A percentile compares a stretch with the other conserved stretches of the same genome.
These are phyloP conservation scores for Senecio squalidus DNA, from an alignment of 140 eudicot genomes.

Conservation along the genomic window DNA sequence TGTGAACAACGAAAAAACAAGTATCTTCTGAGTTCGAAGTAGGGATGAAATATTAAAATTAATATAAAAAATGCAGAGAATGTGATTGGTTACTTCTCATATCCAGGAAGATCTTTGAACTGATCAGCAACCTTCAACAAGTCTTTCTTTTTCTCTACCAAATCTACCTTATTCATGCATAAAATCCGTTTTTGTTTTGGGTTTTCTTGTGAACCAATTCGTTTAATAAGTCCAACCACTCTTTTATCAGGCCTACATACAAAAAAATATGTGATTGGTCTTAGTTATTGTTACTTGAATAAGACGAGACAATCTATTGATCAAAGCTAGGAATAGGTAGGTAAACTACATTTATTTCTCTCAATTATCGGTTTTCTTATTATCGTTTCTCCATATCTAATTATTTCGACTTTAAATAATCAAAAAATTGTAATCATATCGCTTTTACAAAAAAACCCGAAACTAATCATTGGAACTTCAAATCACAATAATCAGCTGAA, in stretches of 20 bases:
- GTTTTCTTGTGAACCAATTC: conserved; percentile 66
- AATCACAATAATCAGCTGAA: background rate
- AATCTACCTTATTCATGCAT: conserved; percentile 89
- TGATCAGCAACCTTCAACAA: conserved; percentile 70
- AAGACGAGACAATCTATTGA: too few species aligned
- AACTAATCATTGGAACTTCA: background rate
- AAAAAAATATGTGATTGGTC: background rate
- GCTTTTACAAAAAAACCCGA: background rate
- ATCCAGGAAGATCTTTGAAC: conserved; percentile 81
- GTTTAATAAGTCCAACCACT: conserved; percentile 71
- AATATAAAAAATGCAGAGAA: background rate
- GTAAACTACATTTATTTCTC: conserved; percentile 1
- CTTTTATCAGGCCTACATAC: conserved; percentile 76
- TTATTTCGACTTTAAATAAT: background rate
- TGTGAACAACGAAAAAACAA: background rate
- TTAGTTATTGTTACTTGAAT: too few species aligned
- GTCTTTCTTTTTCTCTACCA: conserved; percentile 88
- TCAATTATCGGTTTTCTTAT: conserved; percentile 2
- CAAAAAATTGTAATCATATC: background rate
- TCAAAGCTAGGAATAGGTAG: background rate
- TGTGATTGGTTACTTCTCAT: conserved; percentile 50
- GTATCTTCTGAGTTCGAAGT: background rate
- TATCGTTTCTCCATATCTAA: background rate
- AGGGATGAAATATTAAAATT: background rate
- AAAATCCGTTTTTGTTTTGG: conserved; percentile 78